A percentile compares a stretch with the other conserved stretches of the same genome.
Evolutionary conservation across 768 basidiomycete genomes (phyloP).

Genomic region (Dioszegia crocea): DNA sequence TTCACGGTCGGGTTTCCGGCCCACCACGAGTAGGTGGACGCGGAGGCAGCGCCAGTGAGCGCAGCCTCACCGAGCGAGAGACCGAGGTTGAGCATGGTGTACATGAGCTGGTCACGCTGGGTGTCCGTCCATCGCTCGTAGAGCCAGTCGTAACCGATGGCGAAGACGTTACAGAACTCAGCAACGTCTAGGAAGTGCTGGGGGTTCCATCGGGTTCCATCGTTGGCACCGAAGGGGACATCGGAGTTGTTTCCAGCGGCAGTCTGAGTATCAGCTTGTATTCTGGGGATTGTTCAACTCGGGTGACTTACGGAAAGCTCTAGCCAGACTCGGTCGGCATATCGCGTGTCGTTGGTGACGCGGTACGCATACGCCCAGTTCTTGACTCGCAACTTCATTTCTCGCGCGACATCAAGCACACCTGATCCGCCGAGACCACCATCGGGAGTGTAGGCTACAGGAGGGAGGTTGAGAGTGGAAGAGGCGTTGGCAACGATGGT

Average conservation of each 20-base stretch:
- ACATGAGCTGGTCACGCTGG: conserved; percentile 66
- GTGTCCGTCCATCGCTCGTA: conserved; percentile 73
- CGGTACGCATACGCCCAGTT: conserved; percentile 85
- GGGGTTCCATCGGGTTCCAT: conserved; percentile 73
- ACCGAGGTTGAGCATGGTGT: conserved; percentile 72
- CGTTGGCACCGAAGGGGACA: conserved; percentile 60
- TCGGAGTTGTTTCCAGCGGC: conserved; percentile 66
- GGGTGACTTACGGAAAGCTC: conserved; percentile 73
- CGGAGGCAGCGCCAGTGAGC: conserved; percentile 51
- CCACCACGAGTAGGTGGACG: conserved; percentile 70
- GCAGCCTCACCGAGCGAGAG: conserved; percentile 63
- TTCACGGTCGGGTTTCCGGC: conserved; percentile 49
- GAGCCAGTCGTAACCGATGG: conserved; percentile 93
- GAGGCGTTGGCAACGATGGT: conserved; percentile 84
- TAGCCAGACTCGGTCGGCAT: conserved; percentile 76
- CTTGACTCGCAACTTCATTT: conserved; percentile 86
- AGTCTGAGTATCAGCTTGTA: conserved; percentile 52
- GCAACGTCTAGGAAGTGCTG: conserved; percentile 78
- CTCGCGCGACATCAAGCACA: conserved; percentile 83
- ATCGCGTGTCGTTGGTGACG: conserved; percentile 86
- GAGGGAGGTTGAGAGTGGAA: conserved; percentile 53
- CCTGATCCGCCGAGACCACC: conserved; percentile 66
- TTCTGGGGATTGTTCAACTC: neutral
- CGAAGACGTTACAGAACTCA: conserved; percentile 85
- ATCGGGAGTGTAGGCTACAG: conserved; percentile 71